These are phyloP conservation scores for Butyriboletus loyo DNA, from an alignment of 768 basidiomycete species.

Conservation along the genomic window DNA sequence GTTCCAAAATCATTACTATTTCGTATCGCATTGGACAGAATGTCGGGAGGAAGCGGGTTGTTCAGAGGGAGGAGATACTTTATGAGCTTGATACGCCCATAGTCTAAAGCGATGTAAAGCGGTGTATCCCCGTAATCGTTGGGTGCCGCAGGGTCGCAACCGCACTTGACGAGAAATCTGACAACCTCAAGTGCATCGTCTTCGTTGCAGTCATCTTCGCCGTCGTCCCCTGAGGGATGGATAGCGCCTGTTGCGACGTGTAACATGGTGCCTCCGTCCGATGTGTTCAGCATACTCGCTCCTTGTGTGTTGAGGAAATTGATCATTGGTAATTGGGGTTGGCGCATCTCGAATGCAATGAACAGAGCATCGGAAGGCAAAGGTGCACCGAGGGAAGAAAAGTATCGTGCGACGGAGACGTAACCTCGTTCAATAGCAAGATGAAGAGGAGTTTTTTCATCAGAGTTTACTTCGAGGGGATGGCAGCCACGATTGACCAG, in stretches of 20 bases:
- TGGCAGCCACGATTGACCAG: background rate
- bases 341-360: background rate
- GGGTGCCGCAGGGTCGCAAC: background rate
- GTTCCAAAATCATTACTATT: too few relatives aligned
- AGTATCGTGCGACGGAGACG: background rate
- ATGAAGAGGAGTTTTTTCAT: background rate
- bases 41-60: background rate
- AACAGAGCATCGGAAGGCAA: background rate
- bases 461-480: background rate
- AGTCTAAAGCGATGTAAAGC: background rate
- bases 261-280: background rate
- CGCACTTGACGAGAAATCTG: background rate
- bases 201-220: background rate
- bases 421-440: background rate
- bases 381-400: background rate
- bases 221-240: too few relatives aligned
- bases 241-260: background rate
- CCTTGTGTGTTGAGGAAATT: background rate
- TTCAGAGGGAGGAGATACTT: background rate
- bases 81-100: background rate
- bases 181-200: background rate
- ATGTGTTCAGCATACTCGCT: background rate
- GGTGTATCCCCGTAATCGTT: background rate
- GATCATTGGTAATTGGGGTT: background rate
- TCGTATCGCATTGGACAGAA: too few relatives aligned